phyloP scores from a whole-genome alignment of 2,329 filamentous ascomycete genomes.

The Tolypocladium inflatum region DNA sequence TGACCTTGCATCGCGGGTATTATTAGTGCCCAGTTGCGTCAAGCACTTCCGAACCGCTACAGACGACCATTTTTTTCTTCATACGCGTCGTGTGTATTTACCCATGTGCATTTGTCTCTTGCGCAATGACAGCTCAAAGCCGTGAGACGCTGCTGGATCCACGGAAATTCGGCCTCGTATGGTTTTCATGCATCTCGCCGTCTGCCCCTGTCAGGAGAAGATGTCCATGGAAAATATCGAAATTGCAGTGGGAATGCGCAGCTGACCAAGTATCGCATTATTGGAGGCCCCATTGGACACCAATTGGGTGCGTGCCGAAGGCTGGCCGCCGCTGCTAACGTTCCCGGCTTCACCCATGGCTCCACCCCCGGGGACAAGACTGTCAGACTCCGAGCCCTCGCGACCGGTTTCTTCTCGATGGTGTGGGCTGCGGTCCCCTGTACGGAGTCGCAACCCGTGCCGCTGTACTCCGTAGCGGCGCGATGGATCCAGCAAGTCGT shows the following conservation, averaged over 20 bases:
- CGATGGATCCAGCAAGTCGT: neutral
- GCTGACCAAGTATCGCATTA: neutral
- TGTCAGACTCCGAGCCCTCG: neutral
- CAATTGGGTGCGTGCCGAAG: constrained; percentile 17
- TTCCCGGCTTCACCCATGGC: constrained; percentile 8
- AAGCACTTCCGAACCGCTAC: too few species aligned
- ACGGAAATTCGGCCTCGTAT: neutral
- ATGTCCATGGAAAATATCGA: neutral
- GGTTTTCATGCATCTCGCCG: neutral
- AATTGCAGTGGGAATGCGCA: neutral
- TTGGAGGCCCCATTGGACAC: neutral
- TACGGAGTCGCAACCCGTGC: neutral
- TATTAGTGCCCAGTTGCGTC: too few species aligned
- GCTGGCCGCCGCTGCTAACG: constrained; percentile 11
- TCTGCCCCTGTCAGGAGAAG: neutral
- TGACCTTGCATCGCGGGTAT: neutral
- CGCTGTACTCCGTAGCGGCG: neutral
- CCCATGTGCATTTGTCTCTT: neutral
- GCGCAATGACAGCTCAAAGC: too few species aligned
- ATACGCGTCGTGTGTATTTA: neutral
- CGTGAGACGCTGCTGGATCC: neutral
- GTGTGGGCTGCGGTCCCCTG: neutral
- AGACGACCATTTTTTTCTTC: too few species aligned
- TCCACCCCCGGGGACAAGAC: constrained; percentile 3
- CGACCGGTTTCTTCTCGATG: neutral